phyloP scores from a whole-genome alignment of 2,329 filamentous ascomycete genomes.

The Talaromyces sp. region DNA sequence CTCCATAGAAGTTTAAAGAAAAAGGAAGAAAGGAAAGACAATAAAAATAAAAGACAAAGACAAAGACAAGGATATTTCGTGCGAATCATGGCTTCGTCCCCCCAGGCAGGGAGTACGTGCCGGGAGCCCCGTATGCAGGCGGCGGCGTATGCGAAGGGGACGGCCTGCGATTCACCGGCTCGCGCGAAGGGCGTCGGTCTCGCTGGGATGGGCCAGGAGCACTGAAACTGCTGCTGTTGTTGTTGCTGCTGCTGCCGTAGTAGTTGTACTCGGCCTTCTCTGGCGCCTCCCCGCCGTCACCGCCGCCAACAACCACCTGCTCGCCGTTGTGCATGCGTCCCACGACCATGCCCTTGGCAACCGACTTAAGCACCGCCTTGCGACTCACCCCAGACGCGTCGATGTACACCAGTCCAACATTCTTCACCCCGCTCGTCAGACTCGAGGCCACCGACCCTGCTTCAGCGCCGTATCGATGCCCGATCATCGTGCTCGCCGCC shows the following conservation, averaged over 20 bases:
- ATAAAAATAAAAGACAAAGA: neutral
- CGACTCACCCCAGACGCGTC: constrained; percentile 90
- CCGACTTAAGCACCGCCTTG: constrained; percentile 83
- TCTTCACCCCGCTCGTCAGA: constrained; percentile 83
- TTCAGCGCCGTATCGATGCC: constrained; percentile 83
- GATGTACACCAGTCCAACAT: constrained; percentile 94
- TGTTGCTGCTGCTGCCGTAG: constrained; percentile 2
- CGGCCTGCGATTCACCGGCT: constrained; percentile 22
- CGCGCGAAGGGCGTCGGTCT: constrained; percentile 20
- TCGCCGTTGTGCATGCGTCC: constrained; percentile 45
- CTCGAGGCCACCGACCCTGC: constrained; percentile 71
- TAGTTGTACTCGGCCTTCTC: constrained; percentile 6
- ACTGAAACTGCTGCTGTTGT: neutral
- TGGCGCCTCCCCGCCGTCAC: constrained; percentile 37
- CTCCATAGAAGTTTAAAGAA: neutral
- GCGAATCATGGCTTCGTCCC: constrained; percentile 20
- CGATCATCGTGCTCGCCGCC: constrained; percentile 79
- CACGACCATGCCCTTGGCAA: constrained; percentile 83
- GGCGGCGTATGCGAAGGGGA: constrained; percentile 34
- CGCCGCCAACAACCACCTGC: constrained; percentile 43
- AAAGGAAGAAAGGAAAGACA: no score
- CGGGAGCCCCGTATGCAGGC: constrained; percentile 34
- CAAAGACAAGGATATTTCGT: no score
- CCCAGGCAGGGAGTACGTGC: constrained; percentile 29
- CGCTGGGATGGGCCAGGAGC: neutral